Conservation (phyloP, 2,329 filamentous ascomycete species). For the Epichloe festucae region DNA sequence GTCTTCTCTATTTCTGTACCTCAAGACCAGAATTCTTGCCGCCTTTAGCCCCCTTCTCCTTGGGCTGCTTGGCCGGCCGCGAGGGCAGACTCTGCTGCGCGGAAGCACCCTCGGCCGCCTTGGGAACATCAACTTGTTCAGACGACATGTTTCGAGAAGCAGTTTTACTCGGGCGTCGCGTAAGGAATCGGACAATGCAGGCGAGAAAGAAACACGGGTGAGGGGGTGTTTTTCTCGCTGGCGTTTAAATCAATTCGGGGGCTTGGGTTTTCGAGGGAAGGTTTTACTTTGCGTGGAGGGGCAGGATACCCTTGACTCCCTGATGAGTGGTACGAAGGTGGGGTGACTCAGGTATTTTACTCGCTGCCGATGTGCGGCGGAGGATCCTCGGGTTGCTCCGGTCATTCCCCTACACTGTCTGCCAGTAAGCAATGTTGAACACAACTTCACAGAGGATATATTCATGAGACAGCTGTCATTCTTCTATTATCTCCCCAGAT, state of each 20-base stretch:
- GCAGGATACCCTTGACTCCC: conserved; percentile 13
- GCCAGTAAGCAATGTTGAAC: not conserved
- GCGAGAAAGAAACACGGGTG: not conserved
- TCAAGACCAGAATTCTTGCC: conserved; percentile 44
- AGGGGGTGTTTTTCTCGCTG: not conserved
- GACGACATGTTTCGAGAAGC: conserved; percentile 22
- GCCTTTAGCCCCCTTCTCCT: conserved; percentile 32
- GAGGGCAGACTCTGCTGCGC: conserved; percentile 22
- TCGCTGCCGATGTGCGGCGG: conserved; percentile 6
- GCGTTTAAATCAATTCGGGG: not conserved
- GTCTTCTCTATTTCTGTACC: conserved; percentile 16
- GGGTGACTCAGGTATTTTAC: conserved; percentile 21
- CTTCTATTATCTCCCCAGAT: no score
- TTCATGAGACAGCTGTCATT: no score
- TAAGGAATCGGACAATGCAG: conserved; percentile 5
- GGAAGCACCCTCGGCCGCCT: conserved; percentile 21
- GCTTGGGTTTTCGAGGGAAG: not conserved
- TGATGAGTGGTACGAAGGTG: conserved; percentile 13
- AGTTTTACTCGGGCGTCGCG: not conserved
- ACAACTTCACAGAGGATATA: not conserved
- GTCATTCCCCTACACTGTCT: no score
- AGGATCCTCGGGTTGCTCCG: conserved; percentile 13
- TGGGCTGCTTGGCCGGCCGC: conserved; percentile 24
- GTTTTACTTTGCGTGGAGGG: conserved; percentile 11
- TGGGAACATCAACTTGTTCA: conserved; percentile 22